Evolutionary conservation across 1,139 yeast species (phyloP), one percentile per base, ranked within the genome.

Genomic region (Protomyces macrosporus): DNA sequence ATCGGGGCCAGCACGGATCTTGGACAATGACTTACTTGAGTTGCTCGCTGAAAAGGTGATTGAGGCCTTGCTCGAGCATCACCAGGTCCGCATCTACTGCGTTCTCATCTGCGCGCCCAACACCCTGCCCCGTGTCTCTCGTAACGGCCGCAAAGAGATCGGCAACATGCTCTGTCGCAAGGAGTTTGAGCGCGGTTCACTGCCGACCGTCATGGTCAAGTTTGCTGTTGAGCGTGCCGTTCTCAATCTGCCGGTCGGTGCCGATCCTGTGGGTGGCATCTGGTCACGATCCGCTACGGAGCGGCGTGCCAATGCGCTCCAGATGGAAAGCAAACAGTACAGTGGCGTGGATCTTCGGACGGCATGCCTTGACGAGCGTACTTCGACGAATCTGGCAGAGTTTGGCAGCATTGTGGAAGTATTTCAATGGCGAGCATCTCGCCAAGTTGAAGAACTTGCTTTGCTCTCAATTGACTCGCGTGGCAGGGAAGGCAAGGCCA

Each of bases 91-190:
- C 58, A 83, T 91, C 1, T 88, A 87, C 72, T 90, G 97, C 74
- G 86, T 90, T 4, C 72, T 90, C 67, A 86, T 91, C 3, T 88
- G 93, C 1, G 87, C 90, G 45, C 86, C 90, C 45, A 90, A 89
- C 67, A 81, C 91, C 0, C 78, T 95, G 45, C 97, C 98, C 1
- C 82, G 96, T 71, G 87, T 89, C 34, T 79, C 85, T 73, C 78
- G 95, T 71, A 85, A 90, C 74, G 97, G 97, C 6, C 85, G 95
- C 10, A 79, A 87, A 39, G 98, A 95, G 71, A 88, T 93, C 69
- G 98, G 98, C 1, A 93, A 91, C 70, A 89, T 91, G 85, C 80
- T 95, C 58, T 91, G 97, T 69, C 90, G 91, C 68, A 84, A 88
- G 70, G 81, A 84, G 68, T 90, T 90, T 71, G 79, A 86, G 57